Base-by-base conservation (phyloP, 208 protist genomes). In the Acanthamoeba rhysodes region DNA sequence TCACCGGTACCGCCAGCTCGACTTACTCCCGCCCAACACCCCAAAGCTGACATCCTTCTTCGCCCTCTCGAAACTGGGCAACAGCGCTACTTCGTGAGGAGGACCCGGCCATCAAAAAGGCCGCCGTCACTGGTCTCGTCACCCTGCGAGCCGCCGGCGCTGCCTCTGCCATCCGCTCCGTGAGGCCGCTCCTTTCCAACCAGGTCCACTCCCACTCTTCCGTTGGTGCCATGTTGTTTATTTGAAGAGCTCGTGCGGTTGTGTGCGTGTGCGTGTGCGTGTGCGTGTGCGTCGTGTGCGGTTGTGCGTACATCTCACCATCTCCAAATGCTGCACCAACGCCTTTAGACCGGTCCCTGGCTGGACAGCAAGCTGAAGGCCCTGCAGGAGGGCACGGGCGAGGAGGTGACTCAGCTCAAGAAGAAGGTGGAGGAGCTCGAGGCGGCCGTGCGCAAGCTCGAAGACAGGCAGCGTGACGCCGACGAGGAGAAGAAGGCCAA, bases 361-460 rank as follows among this genome's bases (percentile, higher is more conserved):
- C 72, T 80, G 72, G 72, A 80, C 37, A 80, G 72, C 72, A 80
- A 80, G 72, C 72, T 80, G 32, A 80, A 80, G 37, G n/a, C 29
- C 16, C 72, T 80, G 29, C 32, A 45, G 20, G 72, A 80, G 72
- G 80, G 80, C 20, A 8, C 48, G 27, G 80, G 80, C 27, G 80
- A 88, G 8, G 80, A 88, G 45, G 80, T 88, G 7, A 62, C 41
- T 37, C 48, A 88, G 41, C 53, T 88, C 27, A 88, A 62, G 80
- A 88, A 88, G 50, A 53, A 88, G 53, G 80, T 88, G 27, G 80
- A 88, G 53, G 80, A 88, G 37, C 53, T 88, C 27, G 48, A 88
- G 80, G 37, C 80, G 41, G n/a, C 48, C 14, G 41, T 88, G 9
- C 41, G 80, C n/a, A 88, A 88, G 80, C 53, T 88, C 48, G 80